Base-by-base conservation (phyloP, 352 stramenopile genomes). In the Phytophthora podocarpi region DNA sequence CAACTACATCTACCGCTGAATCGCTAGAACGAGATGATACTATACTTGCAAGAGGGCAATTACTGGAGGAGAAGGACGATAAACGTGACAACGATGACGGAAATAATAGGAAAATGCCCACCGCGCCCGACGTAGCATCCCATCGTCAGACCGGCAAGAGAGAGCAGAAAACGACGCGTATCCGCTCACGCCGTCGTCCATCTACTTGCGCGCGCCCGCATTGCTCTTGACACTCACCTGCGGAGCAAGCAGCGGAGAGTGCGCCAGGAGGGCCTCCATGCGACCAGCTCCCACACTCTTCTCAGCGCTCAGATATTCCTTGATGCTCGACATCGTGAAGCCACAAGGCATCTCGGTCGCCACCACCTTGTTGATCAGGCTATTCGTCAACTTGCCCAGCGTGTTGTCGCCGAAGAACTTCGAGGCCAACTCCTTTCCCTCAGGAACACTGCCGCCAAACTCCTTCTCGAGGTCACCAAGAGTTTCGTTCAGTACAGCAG, bases 391-490 rank as follows among this genome's bases (percentile, higher is more conserved):
- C 63, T 91, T 90, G 34, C 86, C 88, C 2, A 94, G 70, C 3
- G 67, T 55, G 12, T 76, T 88, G 76, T 96, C 96, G 11, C 66
- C 58, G 1, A 70, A 67, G 48, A 96, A 90, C 54, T 84, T 89
- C 32, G 59, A 68, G 7, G 77, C 74, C 35, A 97, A 47, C 31
- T 95, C 86, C 36, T 84, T 84, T 12, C 82, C 80, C n/a, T 96
- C 85, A 16, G 82, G 78, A 27, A 83, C 70, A 50, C 73, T 74
- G 9, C 70, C 72, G 30, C 80, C 87, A 23, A 97, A 96, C 54
- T 97, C 89, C 64, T 93, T 92, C 54, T 91, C 87, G 5, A 97
- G 55, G 36, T 97, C 89, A 15, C 89, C 89, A 42, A 94, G 75
- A 37, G 95, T 90, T 49, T 97, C 89, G 53, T 97, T 97, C 70